Evolutionary conservation across 257 asterid genomes (phyloP).

Genomic region (Solanum sejunctum): DNA sequence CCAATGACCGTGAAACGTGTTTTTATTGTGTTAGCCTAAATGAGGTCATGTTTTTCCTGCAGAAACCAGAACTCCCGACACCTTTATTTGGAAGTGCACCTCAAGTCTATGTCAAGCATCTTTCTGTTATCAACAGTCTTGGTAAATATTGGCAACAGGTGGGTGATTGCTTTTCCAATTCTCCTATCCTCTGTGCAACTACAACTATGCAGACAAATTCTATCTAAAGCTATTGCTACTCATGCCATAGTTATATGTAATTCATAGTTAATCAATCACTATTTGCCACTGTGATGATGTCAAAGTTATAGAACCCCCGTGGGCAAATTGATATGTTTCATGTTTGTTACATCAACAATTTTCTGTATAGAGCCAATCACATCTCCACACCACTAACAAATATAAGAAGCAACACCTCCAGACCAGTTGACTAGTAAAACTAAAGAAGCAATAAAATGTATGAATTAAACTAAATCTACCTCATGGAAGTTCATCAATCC

Average conservation of each 20-base stretch:
- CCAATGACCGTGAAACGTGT: no score
- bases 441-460: neutral
- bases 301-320: neutral
- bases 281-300: neutral
- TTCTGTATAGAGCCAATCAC: neutral
- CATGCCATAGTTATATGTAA: neutral
- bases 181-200: neutral
- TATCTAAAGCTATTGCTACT: neutral
- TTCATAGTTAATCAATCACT: neutral
- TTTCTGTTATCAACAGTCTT: neutral
- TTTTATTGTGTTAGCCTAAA: no score
- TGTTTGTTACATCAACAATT: neutral
- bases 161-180: neutral
- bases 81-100: neutral
- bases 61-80: conserved; percentile 1
- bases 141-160: conserved; percentile 3
- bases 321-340: neutral
- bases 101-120: neutral
- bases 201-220: neutral
- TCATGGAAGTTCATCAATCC: neutral
- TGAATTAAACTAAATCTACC: no score
- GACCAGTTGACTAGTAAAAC: neutral
- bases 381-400: neutral
- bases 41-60: no score
- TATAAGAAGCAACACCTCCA: neutral